Base-by-base conservation (phyloP, 352 stramenopile genomes). In the Globisporangium heterothallicum region DNA sequence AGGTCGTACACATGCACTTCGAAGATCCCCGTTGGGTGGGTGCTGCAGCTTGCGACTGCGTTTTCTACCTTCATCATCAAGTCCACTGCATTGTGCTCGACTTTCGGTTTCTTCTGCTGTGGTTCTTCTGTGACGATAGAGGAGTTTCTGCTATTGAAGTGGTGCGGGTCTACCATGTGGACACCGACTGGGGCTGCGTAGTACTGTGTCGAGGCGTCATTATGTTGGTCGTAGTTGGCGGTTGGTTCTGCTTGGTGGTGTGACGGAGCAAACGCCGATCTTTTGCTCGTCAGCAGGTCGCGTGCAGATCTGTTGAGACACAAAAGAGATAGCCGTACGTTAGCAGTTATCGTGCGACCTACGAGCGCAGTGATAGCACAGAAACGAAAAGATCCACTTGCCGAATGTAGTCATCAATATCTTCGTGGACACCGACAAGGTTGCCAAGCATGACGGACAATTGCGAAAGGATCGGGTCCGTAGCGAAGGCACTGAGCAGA, bases 1-100 rank as follows among this genome's bases (percentile, higher is more conserved):
- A 88, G 51, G 16, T 86, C 74, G n/a, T 77, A 79, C 42, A 88
- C 74, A 54, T 74, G 81, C 13, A 85, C 73, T 30, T 88, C 72
- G 34, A 72, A 69, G 1, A 58, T 48, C 1, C 55, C 60, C 18
- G 58, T 34, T 16, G 27, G 18, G 9, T 49, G n/a, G 10, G 59
- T 6, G 36, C 29, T 16, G 30, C 16, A 27, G 47, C 55, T n/a
- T 29, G 63, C 58, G 3, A 64, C 70, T n/a, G 58, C 59, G 13
- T 59, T 59, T 52, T 88, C 74, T 16, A 74, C 51, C 46, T 88
- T 86, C 53, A 88, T 53, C 38, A 73, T 49, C 43, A 75, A 53
- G 0, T 68, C 50, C 18, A 54, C 10, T 10, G 49, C 32, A 8
- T 51, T 57, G 22, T 56, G 46, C 24, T 76, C 65, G 19, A 72